Percentiles rank a stretch among this genome's conserved stretches.
Conservation (phyloP, 805 yeast genomes). For the Metschnikowia lunata region DNA sequence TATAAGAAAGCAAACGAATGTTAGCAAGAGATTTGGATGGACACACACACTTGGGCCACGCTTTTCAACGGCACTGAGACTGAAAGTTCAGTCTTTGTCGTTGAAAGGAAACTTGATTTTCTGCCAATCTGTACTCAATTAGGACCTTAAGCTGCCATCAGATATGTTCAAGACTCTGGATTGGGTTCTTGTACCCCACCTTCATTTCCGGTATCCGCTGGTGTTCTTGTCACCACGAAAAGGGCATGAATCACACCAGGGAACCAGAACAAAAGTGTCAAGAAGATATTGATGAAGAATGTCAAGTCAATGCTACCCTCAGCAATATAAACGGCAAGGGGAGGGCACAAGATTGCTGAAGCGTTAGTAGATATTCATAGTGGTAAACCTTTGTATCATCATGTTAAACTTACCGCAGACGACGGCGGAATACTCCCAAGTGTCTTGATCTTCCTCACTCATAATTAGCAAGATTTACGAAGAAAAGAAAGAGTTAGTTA, state of each 20-base stretch:
- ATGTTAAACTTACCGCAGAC: conserved; percentile 4
- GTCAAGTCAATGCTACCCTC: conserved; percentile 2
- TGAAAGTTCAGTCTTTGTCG: conserved; percentile 1
- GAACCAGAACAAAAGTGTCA: conserved; percentile 8
- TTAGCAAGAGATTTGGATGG: conserved; percentile 6
- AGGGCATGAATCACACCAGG: conserved; percentile 10
- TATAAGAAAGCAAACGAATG: conserved; percentile 3
- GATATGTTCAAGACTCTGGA: not conserved
- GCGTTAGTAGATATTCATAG: not conserved
- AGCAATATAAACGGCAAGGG: conserved; percentile 7
- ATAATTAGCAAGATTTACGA: conserved; percentile 5
- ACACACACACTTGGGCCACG: too few species aligned
- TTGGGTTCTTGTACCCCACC: not conserved
- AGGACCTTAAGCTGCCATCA: too few species aligned
- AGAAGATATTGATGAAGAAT: conserved; percentile 4
- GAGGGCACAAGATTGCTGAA: conserved; percentile 5
- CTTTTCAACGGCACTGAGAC: not conserved
- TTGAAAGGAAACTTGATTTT: too few species aligned
- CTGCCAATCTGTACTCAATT: too few species aligned
- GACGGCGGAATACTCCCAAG: conserved; percentile 7
- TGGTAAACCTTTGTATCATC: not conserved
- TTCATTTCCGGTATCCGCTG: conserved; percentile 1
- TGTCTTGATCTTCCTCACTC: conserved; percentile 7
- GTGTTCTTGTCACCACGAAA: not conserved
- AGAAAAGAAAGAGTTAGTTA: conserved; percentile 2